Conservation (phyloP, 1,284 basidiomycete species). For the Cutaneotrichosporon mucoides region DNA sequence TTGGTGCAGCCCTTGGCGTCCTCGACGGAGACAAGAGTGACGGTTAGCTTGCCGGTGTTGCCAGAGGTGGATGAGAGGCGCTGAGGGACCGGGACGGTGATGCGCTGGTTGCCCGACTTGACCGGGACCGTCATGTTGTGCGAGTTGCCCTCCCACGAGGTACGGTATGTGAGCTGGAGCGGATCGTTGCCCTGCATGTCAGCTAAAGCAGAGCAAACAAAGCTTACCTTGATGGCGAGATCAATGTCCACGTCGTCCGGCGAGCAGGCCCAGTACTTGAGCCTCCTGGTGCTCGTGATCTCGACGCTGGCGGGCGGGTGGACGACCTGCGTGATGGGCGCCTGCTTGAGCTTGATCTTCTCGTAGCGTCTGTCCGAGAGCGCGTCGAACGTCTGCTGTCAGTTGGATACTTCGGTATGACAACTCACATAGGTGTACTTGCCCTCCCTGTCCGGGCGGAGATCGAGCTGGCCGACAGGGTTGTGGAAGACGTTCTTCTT, state of each 20-base stretch:
- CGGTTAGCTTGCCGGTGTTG: conserved; percentile 33
- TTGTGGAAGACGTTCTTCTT: conserved; percentile 57
- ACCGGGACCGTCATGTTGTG: conserved; percentile 62
- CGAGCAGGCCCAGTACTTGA: conserved; percentile 60
- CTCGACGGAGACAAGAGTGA: conserved; percentile 62
- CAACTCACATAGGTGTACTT: conserved; percentile 66
- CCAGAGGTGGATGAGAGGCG: conserved; percentile 28
- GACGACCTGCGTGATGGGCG: conserved; percentile 76
- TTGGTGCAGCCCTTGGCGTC: conserved; percentile 86
- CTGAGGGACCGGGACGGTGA: conserved; percentile 34
- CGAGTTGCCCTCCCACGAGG: conserved; percentile 56
- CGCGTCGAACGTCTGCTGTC: conserved; percentile 55
- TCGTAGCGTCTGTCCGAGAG: conserved; percentile 83
- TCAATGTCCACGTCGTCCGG: conserved; percentile 68
- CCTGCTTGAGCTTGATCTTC: conserved; percentile 63
- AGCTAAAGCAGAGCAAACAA: conserved; percentile 44
- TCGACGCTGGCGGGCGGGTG: conserved; percentile 78
- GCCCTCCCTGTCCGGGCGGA: conserved; percentile 77
- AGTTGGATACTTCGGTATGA: neutral
- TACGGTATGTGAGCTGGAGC: conserved; percentile 75
- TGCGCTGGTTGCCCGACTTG: conserved; percentile 52
- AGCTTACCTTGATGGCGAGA: conserved; percentile 61
- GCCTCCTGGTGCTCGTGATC: conserved; percentile 54
- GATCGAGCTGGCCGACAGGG: conserved; percentile 74
- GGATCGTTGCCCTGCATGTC: conserved; percentile 71